Conservation (phyloP, 371 early-diverging fungal species). For the Mortierella polycephala region DNA sequence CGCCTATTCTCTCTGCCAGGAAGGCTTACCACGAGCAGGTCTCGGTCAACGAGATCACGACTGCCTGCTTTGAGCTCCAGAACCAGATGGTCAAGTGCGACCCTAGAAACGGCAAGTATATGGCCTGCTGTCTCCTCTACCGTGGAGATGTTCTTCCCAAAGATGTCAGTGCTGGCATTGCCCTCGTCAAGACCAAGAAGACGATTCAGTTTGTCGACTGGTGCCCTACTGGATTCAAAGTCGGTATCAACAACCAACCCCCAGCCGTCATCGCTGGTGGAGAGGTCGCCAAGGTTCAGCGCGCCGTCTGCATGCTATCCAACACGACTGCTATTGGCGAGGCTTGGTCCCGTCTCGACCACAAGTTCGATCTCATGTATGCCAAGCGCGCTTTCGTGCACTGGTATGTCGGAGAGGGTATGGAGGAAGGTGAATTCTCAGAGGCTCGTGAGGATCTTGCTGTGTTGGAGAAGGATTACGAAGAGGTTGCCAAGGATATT, state of each 20-base stretch:
- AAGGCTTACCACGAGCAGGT: constrained; percentile 94
- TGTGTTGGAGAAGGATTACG: constrained; percentile 99
- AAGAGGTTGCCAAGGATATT: constrained; percentile 92
- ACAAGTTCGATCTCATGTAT: constrained; percentile 98
- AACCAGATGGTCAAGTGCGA: constrained; percentile 98
- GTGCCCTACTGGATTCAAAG: constrained; percentile 99
- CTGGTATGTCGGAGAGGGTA: constrained; percentile 99
- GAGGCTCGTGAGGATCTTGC: constrained; percentile 99
- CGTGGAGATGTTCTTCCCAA: constrained; percentile 91
- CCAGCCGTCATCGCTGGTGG: constrained; percentile 92
- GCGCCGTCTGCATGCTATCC: constrained; percentile 95
- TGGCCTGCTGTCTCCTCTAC: constrained; percentile 95
- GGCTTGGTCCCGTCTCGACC: constrained; percentile 95
- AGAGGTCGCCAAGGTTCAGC: constrained; percentile 90
- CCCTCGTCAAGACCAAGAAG: constrained; percentile 90
- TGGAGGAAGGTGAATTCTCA: constrained; percentile 99
- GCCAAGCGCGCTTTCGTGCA: constrained; percentile 99
- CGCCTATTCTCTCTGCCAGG: constrained; percentile 91
- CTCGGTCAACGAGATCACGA: constrained; percentile 90
- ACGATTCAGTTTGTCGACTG: constrained; percentile 97
- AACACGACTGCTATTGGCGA: constrained; percentile 98
- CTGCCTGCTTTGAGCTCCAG: constrained; percentile 93
- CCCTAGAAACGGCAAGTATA: constrained; percentile 95
- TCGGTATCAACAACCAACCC: constrained; percentile 93
- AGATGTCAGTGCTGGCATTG: constrained; percentile 91